Evolutionary conservation across 805 yeast species (phyloP), one percentile per base, ranked within the genome.

Genomic region (Peterozyma toletana): DNA sequence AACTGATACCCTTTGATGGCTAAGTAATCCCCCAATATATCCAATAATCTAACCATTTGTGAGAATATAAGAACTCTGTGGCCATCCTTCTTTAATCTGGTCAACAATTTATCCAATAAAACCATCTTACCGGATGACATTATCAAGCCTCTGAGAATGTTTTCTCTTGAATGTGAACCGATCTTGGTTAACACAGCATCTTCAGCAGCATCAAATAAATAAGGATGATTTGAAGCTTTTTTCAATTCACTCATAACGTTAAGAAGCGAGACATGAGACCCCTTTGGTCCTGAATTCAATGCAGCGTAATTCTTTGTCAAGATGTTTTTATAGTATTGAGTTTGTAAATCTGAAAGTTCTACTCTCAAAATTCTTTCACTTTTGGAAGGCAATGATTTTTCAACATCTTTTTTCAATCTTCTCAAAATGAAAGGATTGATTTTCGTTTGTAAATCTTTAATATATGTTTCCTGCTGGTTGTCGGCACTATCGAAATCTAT

Each of bases 91-190:
- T 80, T 78, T 57, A 93, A 71, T 50, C 96, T 74, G 3, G 87
- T 84, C 48, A 93, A 72, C 35, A 93, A 69, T 61, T 93, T 90
- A 64, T 93, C 99, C 41, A 93, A 68, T 39, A 93, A 71, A 6
- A 93, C 99, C 99, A 93, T 93, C 60, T 93, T 93, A 55, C 99
- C 99, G 7, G 96, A 86, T 14, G 95, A 86, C 99, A 93, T 93
- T 51, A 93, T 86, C 70, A 93, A 68, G 13, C 99, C 99, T 58
- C 89, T 79, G 35, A 93, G 65, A 16, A 85, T 73, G 51, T 80
- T 86, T 53, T 91, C 97, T 47, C 96, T 75, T 1, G 89, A 71
- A 30, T 70, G 64, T 36, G 60, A 59, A 35, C 73, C 70, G 31
- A 80, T 81, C 47, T 81, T 81, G 11, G 81, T 68, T 47, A 84